phyloP scores from a whole-genome alignment of 1,284 basidiomycete genomes.

The Erythrobasidium hasegawianum region DNA sequence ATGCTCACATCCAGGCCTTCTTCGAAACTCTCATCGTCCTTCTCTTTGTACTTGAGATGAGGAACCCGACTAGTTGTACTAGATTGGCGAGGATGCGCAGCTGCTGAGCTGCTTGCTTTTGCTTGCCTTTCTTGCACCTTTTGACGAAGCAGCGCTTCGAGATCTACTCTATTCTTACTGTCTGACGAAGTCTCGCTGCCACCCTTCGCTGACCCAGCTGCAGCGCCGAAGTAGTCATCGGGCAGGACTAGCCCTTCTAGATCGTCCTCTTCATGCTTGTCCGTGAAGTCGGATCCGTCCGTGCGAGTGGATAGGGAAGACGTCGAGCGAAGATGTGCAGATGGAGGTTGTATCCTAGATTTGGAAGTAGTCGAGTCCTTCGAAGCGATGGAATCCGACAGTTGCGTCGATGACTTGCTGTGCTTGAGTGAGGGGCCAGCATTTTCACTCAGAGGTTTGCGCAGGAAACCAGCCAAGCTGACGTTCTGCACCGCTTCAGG shows the following conservation, averaged over 20 bases:
- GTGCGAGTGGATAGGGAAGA: constrained; percentile 57
- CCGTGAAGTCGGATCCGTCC: constrained; percentile 51
- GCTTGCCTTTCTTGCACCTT: constrained; percentile 36
- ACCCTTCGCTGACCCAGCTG: not conserved
- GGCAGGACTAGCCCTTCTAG: constrained; percentile 75
- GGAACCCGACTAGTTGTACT: too few species aligned
- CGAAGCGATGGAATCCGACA: constrained; percentile 60
- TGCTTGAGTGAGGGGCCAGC: constrained; percentile 77
- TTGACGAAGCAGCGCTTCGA: constrained; percentile 37
- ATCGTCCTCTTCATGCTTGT: constrained; percentile 60
- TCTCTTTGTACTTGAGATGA: constrained; percentile 53
- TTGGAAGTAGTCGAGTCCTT: not conserved
- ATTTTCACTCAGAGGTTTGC: constrained; percentile 59
- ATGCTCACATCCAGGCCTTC: constrained; percentile 67
- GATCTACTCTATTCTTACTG: constrained; percentile 65
- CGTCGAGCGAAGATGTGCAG: constrained; percentile 60
- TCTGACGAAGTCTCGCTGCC: constrained; percentile 55
- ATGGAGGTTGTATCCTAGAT: constrained; percentile 48
- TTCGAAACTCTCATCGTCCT: constrained; percentile 75
- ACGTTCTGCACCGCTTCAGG: constrained; percentile 55
- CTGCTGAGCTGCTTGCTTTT: too few species aligned
- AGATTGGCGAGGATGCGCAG: too few species aligned
- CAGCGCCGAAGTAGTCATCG: constrained; percentile 46
- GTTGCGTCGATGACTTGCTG: constrained; percentile 68
- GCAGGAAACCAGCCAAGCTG: not conserved